Percentiles rank a stretch among this genome's conserved stretches.
These are phyloP conservation scores for Buddleja alternifolia DNA, from an alignment of 257 asterid species.

Conservation along the genomic window DNA sequence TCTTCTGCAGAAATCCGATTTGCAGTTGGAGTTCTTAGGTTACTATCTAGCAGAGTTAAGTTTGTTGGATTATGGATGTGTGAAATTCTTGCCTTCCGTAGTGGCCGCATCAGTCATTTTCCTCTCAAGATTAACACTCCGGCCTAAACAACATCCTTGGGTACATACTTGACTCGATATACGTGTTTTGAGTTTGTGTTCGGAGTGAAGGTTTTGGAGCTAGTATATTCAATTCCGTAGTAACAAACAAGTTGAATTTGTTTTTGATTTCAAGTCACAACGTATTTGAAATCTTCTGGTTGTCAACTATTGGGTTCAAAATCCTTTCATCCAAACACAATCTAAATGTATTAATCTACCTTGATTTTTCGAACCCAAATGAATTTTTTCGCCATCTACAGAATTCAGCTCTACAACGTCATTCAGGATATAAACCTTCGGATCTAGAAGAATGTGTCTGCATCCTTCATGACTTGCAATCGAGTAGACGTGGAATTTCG, in stretches of 20 bases:
- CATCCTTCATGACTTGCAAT: conserved; percentile 70
- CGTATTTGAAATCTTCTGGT: no score
- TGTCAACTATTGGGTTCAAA: no score
- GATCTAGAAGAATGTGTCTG: conserved; percentile 72
- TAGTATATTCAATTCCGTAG: no score
- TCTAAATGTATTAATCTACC: not conserved
- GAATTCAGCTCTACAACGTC: conserved; percentile 46
- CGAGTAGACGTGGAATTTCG: conserved; percentile 54
- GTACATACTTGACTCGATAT: conserved; percentile 35
- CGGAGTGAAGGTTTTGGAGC: no score
- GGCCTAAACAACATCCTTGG: conserved; percentile 72
- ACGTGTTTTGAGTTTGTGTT: no score
- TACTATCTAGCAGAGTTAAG: conserved; percentile 82
- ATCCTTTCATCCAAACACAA: no score
- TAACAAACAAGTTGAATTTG: no score
- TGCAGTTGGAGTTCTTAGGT: conserved; percentile 80
- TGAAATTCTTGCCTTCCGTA: conserved; percentile 80
- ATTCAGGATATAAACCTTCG: conserved; percentile 63
- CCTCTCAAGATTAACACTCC: conserved; percentile 71
- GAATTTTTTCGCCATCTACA: conserved; percentile 14
- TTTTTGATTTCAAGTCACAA: no score
- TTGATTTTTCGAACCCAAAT: not conserved
- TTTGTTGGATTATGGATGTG: conserved; percentile 69
- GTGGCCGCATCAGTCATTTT: conserved; percentile 80
- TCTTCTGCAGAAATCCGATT: conserved; percentile 45